These are phyloP conservation scores for Boletus tomentosulus DNA, from an alignment of 768 basidiomycete species.

Conservation along the genomic window DNA sequence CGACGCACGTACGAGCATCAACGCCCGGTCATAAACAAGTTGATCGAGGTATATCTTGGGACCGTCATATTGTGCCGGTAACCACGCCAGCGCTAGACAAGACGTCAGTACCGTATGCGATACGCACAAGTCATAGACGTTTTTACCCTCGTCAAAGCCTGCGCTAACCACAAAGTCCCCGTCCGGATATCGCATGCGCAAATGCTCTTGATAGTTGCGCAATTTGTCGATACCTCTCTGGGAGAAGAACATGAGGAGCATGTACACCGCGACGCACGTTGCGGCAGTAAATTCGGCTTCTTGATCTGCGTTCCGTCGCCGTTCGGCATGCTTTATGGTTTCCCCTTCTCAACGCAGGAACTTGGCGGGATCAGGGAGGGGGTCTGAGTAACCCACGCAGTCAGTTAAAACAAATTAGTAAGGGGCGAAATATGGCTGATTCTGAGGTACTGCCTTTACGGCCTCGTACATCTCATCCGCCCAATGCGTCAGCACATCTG, in stretches of 20 bases:
- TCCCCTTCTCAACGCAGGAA: conserved; percentile 70
- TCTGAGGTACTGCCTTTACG: conserved; percentile 80
- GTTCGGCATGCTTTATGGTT: conserved; percentile 61
- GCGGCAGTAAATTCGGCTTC: conserved; percentile 82
- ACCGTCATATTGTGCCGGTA: conserved; percentile 77
- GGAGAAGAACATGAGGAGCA: conserved; percentile 88
- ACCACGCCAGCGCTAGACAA: conserved; percentile 66
- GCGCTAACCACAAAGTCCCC: conserved; percentile 73
- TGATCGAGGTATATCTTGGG: conserved; percentile 85
- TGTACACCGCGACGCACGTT: conserved; percentile 83
- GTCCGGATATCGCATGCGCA: conserved; percentile 76
- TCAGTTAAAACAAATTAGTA: conserved; percentile 2
- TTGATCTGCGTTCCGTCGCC: conserved; percentile 67
- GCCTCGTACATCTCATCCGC: conserved; percentile 93
- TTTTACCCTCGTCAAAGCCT: conserved; percentile 71
- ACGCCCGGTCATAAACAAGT: conserved; percentile 88
- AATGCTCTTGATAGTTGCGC: conserved; percentile 70
- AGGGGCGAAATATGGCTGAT: conserved; percentile 41
- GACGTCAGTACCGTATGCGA: conserved; percentile 6
- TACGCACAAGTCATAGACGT: conserved; percentile 1
- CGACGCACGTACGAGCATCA: conserved; percentile 62
- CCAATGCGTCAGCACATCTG: conserved; percentile 88
- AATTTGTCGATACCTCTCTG: conserved; percentile 89
- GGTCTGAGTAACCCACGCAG: conserved; percentile 44
- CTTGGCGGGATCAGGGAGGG: conserved; percentile 74